A percentile compares a stretch with the other conserved stretches of the same genome.
Evolutionary conservation across 2,329 filamentous ascomycete species (phyloP).

Genomic region (Alternaria hordeiaustralica): DNA sequence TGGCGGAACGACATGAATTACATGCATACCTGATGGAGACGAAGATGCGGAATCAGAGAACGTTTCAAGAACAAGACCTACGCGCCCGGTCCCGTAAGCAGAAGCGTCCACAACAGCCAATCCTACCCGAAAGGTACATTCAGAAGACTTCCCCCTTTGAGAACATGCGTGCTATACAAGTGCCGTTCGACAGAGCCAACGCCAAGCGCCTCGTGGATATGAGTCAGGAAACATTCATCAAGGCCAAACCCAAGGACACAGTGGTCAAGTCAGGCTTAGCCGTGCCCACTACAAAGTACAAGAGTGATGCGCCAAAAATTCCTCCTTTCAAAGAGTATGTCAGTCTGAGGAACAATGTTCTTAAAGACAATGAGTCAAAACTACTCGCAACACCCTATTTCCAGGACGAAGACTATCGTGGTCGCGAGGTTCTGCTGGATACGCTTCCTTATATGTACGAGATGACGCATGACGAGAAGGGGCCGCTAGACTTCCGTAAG

Average conservation of each 20-base stretch:
- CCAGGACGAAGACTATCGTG: constrained; percentile 29
- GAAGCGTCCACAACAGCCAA: background rate
- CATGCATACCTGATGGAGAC: constrained; percentile 25
- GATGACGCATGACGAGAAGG: constrained; percentile 25
- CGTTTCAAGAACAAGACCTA: constrained; percentile 26
- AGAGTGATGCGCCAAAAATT: constrained; percentile 25
- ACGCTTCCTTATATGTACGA: constrained; percentile 41
- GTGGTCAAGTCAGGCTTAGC: constrained; percentile 10
- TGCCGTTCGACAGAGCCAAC: constrained; percentile 3
- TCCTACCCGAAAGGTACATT: constrained; percentile 14
- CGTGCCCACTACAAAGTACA: constrained; percentile 23
- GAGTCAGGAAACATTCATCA: constrained; percentile 26
- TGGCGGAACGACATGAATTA: constrained; percentile 17
- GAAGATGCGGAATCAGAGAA: constrained; percentile 28
- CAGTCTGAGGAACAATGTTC: constrained; percentile 50
- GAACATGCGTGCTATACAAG: constrained; percentile 25
- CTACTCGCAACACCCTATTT: constrained; percentile 49
- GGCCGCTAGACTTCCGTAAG: constrained; percentile 40
- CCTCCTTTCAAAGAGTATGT: constrained; percentile 53
- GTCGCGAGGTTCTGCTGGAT: constrained; percentile 27
- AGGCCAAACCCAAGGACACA: constrained; percentile 14
- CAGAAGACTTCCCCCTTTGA: constrained; percentile 33
- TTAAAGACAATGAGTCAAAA: constrained; percentile 50
- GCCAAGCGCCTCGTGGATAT: constrained; percentile 8
- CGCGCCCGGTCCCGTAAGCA: constrained; percentile 8